Evolutionary conservation across 2,329 filamentous ascomycete genomes (phyloP).

Genomic region (Pestalotiopsis sp.): DNA sequence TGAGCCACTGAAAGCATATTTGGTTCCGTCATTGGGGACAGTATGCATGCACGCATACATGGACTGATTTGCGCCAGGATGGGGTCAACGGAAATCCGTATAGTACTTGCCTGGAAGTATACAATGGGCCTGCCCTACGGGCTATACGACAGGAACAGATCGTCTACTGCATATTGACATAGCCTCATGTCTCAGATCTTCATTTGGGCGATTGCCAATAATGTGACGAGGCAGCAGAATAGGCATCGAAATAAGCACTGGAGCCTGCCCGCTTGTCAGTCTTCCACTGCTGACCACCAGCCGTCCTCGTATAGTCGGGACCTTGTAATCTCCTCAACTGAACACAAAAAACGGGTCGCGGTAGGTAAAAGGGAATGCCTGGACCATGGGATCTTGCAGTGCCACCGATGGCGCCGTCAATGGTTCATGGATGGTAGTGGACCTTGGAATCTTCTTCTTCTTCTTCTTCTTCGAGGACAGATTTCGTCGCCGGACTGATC

Average conservation of each 20-base stretch:
- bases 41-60: not conserved
- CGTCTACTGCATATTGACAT: not conserved
- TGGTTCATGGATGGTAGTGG: not conserved
- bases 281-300: not conserved
- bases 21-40: not conserved
- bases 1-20: not conserved
- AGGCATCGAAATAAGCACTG: not conserved
- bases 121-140: not conserved
- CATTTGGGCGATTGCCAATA: not conserved
- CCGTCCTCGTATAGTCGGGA: not conserved
- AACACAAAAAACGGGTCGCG: not conserved
- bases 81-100: too few relatives aligned
- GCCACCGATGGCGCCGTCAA: conserved; percentile 5
- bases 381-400: conserved; percentile 3
- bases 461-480: not conserved
- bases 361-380: not conserved
- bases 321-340: not conserved
- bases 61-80: not conserved
- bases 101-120: too few relatives aligned
- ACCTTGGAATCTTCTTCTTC: not conserved
- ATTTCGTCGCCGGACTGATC: not conserved
- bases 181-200: not conserved
- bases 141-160: not conserved
- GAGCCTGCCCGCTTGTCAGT: not conserved
- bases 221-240: not conserved